Evolutionary conservation across 225 moss, liverwort and hornwort genomes (phyloP).

Genomic region (Thuidium tamariscinum): DNA sequence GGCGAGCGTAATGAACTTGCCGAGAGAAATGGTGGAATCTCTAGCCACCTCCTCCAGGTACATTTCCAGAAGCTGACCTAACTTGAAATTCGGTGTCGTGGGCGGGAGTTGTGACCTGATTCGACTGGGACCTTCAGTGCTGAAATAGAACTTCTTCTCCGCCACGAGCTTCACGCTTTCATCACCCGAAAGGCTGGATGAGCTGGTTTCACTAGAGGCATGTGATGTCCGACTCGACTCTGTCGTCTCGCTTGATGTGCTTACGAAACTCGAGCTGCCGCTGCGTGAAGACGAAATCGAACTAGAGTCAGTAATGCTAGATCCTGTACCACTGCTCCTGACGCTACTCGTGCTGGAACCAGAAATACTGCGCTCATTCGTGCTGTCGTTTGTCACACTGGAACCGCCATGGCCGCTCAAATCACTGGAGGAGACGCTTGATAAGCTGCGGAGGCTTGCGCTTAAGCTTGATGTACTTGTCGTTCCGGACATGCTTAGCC

Average conservation of each 20-base stretch:
- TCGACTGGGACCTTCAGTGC: slow-evolving; percentile 3
- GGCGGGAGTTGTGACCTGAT: slow-evolving; percentile 8
- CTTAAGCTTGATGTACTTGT: slow-evolving; percentile 14
- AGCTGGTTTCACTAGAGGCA: slow-evolving; percentile 8
- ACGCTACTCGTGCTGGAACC: slow-evolving; percentile 14
- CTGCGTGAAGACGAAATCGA: slow-evolving; percentile 4
- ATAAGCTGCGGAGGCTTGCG: slow-evolving; percentile 11
- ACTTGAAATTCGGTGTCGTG: slow-evolving; percentile 35
- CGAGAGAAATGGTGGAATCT: slow-evolving; percentile 56
- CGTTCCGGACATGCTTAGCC: slow-evolving; percentile 14
- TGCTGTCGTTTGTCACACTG: slow-evolving; percentile 13
- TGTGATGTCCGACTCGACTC: slow-evolving; percentile 1
- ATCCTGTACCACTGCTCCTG: slow-evolving; percentile 8
- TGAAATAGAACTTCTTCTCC: slow-evolving; percentile 9
- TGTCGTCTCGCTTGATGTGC: slow-evolving; percentile 28
- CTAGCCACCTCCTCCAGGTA: slow-evolving; percentile 77
- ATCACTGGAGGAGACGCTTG: slow-evolving; percentile 10
- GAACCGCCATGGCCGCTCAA: slow-evolving; percentile 7
- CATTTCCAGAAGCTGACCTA: slow-evolving; percentile 72
- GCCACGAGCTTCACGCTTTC: slow-evolving; percentile 10
- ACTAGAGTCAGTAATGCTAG: slow-evolving; percentile 4
- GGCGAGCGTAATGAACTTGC: slow-evolving; percentile 63
- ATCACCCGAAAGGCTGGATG: slow-evolving; percentile 5
- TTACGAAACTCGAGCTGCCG: slow-evolving; percentile 14
- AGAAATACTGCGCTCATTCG: slow-evolving; percentile 9